phyloP scores from a whole-genome alignment of 176 grass and related monocot species.

The Elaeis guineensis region DNA sequence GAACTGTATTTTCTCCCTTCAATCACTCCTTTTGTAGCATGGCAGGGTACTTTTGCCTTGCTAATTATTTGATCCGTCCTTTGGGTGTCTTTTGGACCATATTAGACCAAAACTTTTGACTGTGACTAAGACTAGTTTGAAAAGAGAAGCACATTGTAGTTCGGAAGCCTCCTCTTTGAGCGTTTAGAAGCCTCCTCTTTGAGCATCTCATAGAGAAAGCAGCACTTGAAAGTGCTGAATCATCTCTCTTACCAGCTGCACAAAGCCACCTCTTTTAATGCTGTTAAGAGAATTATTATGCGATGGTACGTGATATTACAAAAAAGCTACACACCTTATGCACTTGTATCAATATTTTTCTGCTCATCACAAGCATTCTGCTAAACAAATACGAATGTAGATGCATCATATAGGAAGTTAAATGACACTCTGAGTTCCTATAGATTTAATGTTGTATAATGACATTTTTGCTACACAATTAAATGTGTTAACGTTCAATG shows the following conservation, averaged over 20 bases:
- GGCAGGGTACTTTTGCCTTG: slow-evolving; percentile 1
- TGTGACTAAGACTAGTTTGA: slow-evolving; percentile 5
- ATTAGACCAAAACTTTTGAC: slow-evolving; percentile 14
- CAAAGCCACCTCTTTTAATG: neutral
- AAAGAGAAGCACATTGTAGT: neutral
- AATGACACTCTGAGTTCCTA: too few relatives aligned
- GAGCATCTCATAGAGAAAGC: neutral
- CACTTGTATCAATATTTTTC: too few relatives aligned
- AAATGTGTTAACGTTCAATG: too few relatives aligned
- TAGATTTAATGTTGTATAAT: too few relatives aligned
- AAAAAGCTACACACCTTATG: too few relatives aligned
- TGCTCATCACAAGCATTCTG: too few relatives aligned
- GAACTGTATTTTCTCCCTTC: slow-evolving; percentile 2
- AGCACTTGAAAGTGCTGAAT: too few relatives aligned
- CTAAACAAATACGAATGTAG: too few relatives aligned
- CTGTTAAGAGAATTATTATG: neutral
- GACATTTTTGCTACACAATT: too few relatives aligned
- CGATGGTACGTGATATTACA: too few relatives aligned
- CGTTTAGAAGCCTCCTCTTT: neutral
- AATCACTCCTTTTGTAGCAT: slow-evolving; percentile 22
- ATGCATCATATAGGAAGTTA: too few relatives aligned
- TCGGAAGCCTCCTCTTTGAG: neutral
- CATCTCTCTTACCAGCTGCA: too few relatives aligned
- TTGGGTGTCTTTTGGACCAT: slow-evolving; percentile 17
- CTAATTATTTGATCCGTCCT: slow-evolving; percentile 8